These are phyloP conservation scores for Pichia nanzhaoensis DNA, from an alignment of 805 yeast species.

Conservation along the genomic window DNA sequence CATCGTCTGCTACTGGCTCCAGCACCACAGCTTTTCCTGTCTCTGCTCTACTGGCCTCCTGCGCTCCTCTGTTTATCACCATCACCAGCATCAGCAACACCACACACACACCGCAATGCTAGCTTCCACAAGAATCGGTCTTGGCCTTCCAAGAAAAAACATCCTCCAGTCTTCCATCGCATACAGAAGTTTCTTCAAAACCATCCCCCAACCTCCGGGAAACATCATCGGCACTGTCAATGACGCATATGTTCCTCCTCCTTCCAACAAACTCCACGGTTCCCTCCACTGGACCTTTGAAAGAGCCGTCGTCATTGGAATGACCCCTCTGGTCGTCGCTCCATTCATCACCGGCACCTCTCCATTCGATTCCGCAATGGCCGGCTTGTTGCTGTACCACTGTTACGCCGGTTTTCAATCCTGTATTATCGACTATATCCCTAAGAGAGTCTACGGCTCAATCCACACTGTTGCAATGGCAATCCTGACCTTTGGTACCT, in stretches of 20 bases:
- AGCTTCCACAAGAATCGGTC: conserved; percentile 19
- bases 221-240: conserved; percentile 64
- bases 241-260: conserved; percentile 61
- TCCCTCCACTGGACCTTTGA: conserved; percentile 73
- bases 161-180: conserved; percentile 9
- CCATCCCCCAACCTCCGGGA: conserved; percentile 61
- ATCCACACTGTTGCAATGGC: conserved; percentile 57
- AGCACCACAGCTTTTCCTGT: too few species aligned
- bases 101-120: conserved; percentile 10
- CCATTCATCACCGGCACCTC: conserved; percentile 55
- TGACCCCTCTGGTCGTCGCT: conserved; percentile 56
- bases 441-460: conserved; percentile 62
- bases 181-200: conserved; percentile 22
- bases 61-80: too few species aligned
- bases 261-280: conserved; percentile 51
- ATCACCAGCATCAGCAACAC: too few species aligned
- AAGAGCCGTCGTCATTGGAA: conserved; percentile 48
- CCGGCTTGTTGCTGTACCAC: conserved; percentile 53
- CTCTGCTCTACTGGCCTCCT: too few species aligned
- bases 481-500: conserved; percentile 55
- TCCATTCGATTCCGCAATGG: conserved; percentile 50
- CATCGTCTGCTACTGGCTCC: too few species aligned
- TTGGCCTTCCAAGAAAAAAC: conserved; percentile 16
- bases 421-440: conserved; percentile 75
- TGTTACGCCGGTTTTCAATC: conserved; percentile 66